Conservation (phyloP, 352 stramenopile genomes). For the Globisporangium cylindrosporum region DNA sequence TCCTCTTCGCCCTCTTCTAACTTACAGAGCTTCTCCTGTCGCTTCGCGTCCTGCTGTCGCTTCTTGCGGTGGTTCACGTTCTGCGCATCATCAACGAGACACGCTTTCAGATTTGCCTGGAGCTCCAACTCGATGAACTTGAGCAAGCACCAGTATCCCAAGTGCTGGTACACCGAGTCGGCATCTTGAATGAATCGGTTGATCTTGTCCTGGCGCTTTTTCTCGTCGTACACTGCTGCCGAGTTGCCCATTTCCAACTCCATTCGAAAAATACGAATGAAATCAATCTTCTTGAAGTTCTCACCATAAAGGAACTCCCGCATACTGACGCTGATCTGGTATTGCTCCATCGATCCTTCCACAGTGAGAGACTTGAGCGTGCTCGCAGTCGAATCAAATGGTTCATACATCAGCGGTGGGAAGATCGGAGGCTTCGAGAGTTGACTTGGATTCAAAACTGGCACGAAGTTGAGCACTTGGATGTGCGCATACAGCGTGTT, state of each 20-base stretch:
- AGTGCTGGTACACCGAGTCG: slow-evolving; percentile 51
- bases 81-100: slow-evolving; percentile 52
- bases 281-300: slow-evolving; percentile 70
- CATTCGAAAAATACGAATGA: slow-evolving; percentile 54
- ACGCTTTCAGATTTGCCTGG: slow-evolving; percentile 66
- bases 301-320: slow-evolving; percentile 64
- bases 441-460: slow-evolving; percentile 28
- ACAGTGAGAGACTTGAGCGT: not conserved
- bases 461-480: slow-evolving; percentile 59
- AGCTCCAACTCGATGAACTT: slow-evolving; percentile 82
- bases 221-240: slow-evolving; percentile 65
- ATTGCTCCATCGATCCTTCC: not conserved
- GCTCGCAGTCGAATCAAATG: slow-evolving; percentile 25
- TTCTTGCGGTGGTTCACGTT: slow-evolving; percentile 58
- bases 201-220: slow-evolving; percentile 68
- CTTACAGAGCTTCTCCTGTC: slow-evolving; percentile 1
- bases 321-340: slow-evolving; percentile 24
- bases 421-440: slow-evolving; percentile 20
- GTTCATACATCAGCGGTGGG: slow-evolving; percentile 50
- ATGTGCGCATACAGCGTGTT: slow-evolving; percentile 68
- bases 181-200: slow-evolving; percentile 72
- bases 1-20: slow-evolving; percentile 33
- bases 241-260: slow-evolving; percentile 75
- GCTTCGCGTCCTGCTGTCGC: slow-evolving; percentile 21
- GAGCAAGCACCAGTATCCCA: slow-evolving; percentile 77